A percentile compares a stretch with the other conserved stretches of the same genome.
These are phyloP conservation scores for Penicillium palitans DNA, from an alignment of 2,329 filamentous ascomycete species.

Conservation along the genomic window DNA sequence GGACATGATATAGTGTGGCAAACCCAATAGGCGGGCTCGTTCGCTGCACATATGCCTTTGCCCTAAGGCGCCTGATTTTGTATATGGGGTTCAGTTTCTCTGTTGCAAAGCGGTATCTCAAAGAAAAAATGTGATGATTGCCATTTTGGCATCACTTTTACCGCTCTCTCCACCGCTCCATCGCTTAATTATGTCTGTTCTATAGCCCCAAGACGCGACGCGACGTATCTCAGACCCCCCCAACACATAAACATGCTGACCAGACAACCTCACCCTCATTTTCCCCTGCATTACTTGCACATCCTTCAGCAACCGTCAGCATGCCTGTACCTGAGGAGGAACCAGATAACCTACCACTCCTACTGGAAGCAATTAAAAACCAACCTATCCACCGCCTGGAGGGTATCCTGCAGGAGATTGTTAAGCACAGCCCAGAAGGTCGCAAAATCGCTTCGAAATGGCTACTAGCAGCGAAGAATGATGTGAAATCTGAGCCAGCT, in stretches of 20 bases:
- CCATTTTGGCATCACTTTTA: neutral
- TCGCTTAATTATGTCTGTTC: neutral
- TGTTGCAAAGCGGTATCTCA: neutral
- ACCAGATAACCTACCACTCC: neutral
- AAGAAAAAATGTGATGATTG: neutral
- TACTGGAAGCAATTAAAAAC: neutral
- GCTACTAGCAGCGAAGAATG: neutral
- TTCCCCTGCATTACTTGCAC: neutral
- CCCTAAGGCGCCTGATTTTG: neutral
- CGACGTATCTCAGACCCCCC: neutral
- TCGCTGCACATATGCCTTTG: neutral
- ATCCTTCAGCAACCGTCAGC: neutral
- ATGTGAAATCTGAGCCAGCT: neutral
- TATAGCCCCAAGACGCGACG: neutral
- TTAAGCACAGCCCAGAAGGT: neutral
- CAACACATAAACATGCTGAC: neutral
- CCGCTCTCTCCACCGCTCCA: neutral
- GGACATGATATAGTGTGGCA: neutral
- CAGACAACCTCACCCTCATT: too few species aligned
- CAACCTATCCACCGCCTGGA: neutral
- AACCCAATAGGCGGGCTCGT: neutral
- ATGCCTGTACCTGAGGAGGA: neutral
- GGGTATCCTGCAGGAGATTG: neutral
- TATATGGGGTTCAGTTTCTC: neutral
- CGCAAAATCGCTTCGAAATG: neutral